phyloP scores from a whole-genome alignment of 352 stramenopile genomes.

The Globisporangium nagaii region DNA sequence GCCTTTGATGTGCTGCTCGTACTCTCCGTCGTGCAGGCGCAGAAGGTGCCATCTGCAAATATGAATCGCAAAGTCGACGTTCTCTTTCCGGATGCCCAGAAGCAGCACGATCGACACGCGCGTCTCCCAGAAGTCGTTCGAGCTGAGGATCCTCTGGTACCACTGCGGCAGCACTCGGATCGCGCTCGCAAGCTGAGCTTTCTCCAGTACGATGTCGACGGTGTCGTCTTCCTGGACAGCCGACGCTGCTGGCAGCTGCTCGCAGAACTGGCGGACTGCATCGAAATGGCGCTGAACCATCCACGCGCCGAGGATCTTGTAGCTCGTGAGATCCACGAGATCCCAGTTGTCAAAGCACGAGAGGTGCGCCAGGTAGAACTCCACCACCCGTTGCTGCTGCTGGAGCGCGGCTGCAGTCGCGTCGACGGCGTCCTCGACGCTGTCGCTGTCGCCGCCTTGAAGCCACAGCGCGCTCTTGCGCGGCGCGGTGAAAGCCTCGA shows the following conservation, averaged over 20 bases:
- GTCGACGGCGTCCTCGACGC: too few species aligned
- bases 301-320: constrained; percentile 10
- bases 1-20: constrained; percentile 11
- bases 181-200: too few species aligned
- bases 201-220: too few species aligned
- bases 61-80: constrained; percentile 3
- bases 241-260: neutral
- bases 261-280: neutral
- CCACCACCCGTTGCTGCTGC: neutral
- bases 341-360: constrained; percentile 18
- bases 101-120: constrained; percentile 16
- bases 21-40: neutral
- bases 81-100: too few species aligned
- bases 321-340: constrained; percentile 12
- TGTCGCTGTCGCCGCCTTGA: too few species aligned
- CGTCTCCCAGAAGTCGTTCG: constrained; percentile 12
- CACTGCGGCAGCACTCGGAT: constrained; percentile 3
- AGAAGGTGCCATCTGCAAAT: constrained; percentile 11
- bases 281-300: constrained; percentile 3
- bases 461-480: neutral
- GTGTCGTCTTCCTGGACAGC: too few species aligned
- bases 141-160: constrained; percentile 8
- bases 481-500: constrained; percentile 10
- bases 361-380: constrained; percentile 13
- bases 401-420: neutral